Evolutionary conservation across 116 monocot species (phyloP), one percentile per base, ranked within the genome.

Genomic region (Dioscorea cayenensis): DNA sequence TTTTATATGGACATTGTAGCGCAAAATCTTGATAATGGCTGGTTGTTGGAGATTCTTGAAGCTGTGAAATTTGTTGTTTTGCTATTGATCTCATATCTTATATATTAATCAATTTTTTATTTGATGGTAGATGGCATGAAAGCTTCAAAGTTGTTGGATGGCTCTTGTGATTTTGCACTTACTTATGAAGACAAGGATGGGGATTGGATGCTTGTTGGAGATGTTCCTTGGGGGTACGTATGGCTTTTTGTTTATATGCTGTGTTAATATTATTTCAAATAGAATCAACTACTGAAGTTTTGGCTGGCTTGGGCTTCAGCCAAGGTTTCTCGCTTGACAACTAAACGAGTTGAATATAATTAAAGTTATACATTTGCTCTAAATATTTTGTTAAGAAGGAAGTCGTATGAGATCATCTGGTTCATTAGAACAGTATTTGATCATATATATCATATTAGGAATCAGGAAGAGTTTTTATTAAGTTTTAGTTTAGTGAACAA

Each of bases 101-200:
- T 32, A 32, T 32, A 3, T 32, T 32, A 2, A 4, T 32, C 4
- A 43, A 43, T 43, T 5, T 55, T 55, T 55, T 5, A 55, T 16
- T 55, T 55, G 55, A 25, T 22, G 7, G 11, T 27, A 69, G 69
- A 69, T 69, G 49, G 69, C 14, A 51, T 22, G 12, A 69, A 20
- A 28, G 27, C 70, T 8, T 32, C 70, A 28, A 70, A 51, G 51
- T 55, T 70, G 32, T 58, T 70, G 52, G 70, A 52, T 55, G 70
- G 70, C 29, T 55, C 70, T 29, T 70, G 55, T 27, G 70, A 70
- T 55, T 65, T 51, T 19, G 64, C 48, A 25, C 64, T 73, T 50
- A 65, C 50, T 64, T 64, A 73, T 23, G 67, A 66, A 36, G 74
- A 70, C 29, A 70, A 70, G 25, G 70, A 70, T 70, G 70, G 70